Evolutionary conservation across 1,284 basidiomycete genomes (phyloP), one percentile per base, ranked within the genome.

Genomic region (Austroboletus novae-zelandiae): DNA sequence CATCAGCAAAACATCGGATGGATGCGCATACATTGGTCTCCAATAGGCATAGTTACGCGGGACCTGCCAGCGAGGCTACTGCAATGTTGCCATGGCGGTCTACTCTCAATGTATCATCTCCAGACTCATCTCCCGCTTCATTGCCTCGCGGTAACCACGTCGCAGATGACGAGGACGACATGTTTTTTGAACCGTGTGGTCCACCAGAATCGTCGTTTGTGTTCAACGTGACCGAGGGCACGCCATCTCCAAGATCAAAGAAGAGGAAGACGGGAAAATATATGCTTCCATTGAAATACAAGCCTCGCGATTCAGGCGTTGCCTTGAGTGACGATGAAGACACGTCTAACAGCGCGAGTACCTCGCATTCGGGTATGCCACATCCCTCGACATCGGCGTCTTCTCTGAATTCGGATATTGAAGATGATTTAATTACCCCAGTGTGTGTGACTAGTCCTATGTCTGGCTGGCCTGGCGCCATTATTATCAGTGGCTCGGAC

Each of bases 351-450:
- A 50, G 51, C 34, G 57, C 64, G 11, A 61, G 66, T 17, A 71
- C 71, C 47, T 67, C 67, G 40, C 61, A 74, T 40, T 66, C 67
- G 49, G 60, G 71, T 18, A 73, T 83, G 71, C 80, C 83, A 42
- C 71, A 69, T 30, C 74, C 80, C 1, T 86, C 83, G 1, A 68
- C 64, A 7, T 86, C 82, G 49, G 74, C 79, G 23, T 81, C 76
- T 57, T 84, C 84, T 3, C 64, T 84, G 41, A 75, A 77, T 45
- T 84, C 81, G 2, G 74, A 73, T 40, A 74, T 81, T 35, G 71
- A 69, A 18, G 79, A 82, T 40, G 83, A 77, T 31, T 74, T 91
- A 20, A 73, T 88, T 23, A 91, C 88, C 0, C 88, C 87, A 4
- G 76, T 79, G 10, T 58, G 80, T 36, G 76, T 70, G 7, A 84